Base-by-base conservation (phyloP, 805 yeast genomes). In the Ogataea salicorniae region DNA sequence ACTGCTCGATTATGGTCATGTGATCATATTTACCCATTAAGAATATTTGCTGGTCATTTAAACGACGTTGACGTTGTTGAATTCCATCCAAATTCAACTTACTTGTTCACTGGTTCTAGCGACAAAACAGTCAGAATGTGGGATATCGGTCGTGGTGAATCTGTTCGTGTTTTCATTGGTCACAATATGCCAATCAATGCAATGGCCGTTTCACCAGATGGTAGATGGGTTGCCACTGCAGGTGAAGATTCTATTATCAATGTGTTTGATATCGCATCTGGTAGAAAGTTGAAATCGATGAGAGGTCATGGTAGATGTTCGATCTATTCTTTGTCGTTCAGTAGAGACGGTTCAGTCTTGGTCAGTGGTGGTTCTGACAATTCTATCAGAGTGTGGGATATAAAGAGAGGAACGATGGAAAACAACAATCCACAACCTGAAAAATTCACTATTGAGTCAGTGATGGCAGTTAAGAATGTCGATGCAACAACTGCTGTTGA, bases 1-100 rank as follows among this genome's bases (percentile, higher is more conserved):
- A 94, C 99, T 0, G 98, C 98, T 1, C 77, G 98, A 52, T 73
- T 94, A 47, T 94, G 99, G 99, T 90, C 96, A 23, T 89, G 96
- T 57, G 99, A 94, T 65, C 99, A 94, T 67, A 91, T 94, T 40
- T 91, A 92, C 63, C 98, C 99, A 35, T 73, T 94, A 58, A 76
- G 99, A 56, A 87, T 94, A 23, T 92, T 94, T 72, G 98, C 98
- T 0, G 99, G 99, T 0, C 99, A 94, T 68, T 77, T 91, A 59
- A 87, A 89, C 60, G 99, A 94, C 70, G 98, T 94, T 36, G 98
- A 94, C 63, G 83, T 92, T 56, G 95, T 92, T 35, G 83, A 83
- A 43, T 94, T 92, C 77, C 99, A 94, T 69, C 98, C 99, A 23
- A 94, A 94, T 66, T 91, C 97, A 8, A 86, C 91, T 42, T 94